Base-by-base conservation (phyloP, 73 alveolate genomes). In the Halteria grandinella region DNA sequence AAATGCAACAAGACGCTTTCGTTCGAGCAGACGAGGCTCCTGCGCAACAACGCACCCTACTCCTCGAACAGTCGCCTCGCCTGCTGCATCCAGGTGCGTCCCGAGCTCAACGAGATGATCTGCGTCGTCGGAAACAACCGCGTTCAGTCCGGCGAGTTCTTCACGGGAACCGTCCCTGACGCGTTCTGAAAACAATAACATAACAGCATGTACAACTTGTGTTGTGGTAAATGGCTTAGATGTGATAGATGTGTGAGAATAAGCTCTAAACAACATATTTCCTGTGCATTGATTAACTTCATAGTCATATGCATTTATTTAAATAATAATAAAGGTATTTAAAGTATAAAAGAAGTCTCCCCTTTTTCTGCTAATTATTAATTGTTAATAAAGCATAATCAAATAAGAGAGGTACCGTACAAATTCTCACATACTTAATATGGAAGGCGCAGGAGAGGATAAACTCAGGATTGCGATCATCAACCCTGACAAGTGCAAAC, bases 401-500 rank as follows among this genome's bases (percentile, higher is more conserved):
- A 39, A 39, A 11, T 11, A 39, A 10, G 15, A 39, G 15, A 39
- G 21, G 36, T 36, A 62, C 43, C 25, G 10, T 40, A 7, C 12
- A 69, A 69, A 69, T 29, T 53, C 43, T 64, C 41, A 32, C 27
- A 31, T 57, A 57, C 36, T 54, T 57, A 57, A 62, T 36, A 87
- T 81, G 83, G 97, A 75, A 63, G 97, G 64, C 14, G n/a, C n/a
- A n/a, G n/a, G n/a, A n/a, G 89, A 92, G 60, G 91, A 87, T 24
- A 91, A 94, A 51, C 80, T 93, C 25, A 91, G 99, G 47, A 97
- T 97, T 52, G 99, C 99, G 58, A 95, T 97, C 77, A 93, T 97
- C 89, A 97, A 95, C 79, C 90, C 92, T 29, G 99, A 97, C 86
- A 92, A 91, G 69, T 97, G 99, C 90, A 95, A 95, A 59, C 99